Base-by-base conservation (phyloP, 2,329 filamentous ascomycete species). In the Epichloe sibirici region DNA sequence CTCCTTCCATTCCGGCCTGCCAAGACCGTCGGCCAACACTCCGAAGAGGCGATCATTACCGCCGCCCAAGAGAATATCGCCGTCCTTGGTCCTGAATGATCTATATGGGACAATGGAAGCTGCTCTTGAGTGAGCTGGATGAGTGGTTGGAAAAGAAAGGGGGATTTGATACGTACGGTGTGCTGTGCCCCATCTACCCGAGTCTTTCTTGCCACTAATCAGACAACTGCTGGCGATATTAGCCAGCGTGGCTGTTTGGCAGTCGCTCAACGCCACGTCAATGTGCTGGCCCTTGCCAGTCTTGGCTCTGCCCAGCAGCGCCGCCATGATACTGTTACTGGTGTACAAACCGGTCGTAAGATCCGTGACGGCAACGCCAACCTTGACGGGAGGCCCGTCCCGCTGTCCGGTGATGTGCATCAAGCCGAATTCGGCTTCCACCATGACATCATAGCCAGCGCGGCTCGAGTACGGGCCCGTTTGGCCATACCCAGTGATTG, bases 391-490 rank as follows among this genome's bases (percentile, higher is more conserved):
- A 2, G 90, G 86, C 0, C 91, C 90, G 61, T 95, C 86, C 52
- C 90, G 79, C 56, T 80, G 79, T 35, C 93, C 93, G 0, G 93
- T 98, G 61, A 98, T 97, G 70, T 98, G 93, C 93, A 98, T 98
- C 53, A 98, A 72, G 1, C 93, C 93, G 71, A 98, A 90, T 66
- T 97, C 93, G 55, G 93, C 93, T 73, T 98, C 93, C 11, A 98
- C 91, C 91, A 98, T 98, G 59, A 98, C 93, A 69, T 98, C 93
- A 74, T 98, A 98, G 4, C 93, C 93, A 3, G 93, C 90, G 13
- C 93, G 79, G 57, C 83, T 80, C 5, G 85, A 82, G 68, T 95
- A 95, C 0, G 93, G 93, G 0, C 93, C 93, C 1, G 88, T 95
- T 66, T 98, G 93, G 2, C 93, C 93, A 64, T 97, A 98, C 1